Evolutionary conservation across 2,329 filamentous ascomycete genomes (phyloP).

Genomic region (Ciborinia camelliae): DNA sequence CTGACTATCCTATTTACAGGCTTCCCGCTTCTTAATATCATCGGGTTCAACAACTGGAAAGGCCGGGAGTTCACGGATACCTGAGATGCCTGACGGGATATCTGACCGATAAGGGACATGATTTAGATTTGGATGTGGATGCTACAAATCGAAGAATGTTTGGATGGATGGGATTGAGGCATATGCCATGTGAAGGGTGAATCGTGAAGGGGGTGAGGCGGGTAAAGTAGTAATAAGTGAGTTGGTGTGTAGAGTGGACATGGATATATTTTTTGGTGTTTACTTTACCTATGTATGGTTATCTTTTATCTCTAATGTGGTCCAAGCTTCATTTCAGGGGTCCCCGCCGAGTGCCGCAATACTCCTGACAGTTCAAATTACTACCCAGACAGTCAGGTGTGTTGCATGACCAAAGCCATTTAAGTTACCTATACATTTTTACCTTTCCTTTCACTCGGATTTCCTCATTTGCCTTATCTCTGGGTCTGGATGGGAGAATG

Average conservation of each 20-base stretch:
- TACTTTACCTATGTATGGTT: no score
- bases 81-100: background rate
- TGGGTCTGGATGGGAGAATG: no score
- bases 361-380: background rate
- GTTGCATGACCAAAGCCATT: background rate
- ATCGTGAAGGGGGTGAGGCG: slow-evolving; percentile 1
- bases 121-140: background rate
- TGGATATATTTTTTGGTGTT: background rate
- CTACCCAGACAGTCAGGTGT: background rate
- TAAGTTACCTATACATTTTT: no score
- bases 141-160: slow-evolving; percentile 1
- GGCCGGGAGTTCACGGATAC: slow-evolving; percentile 4
- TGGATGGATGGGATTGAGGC: background rate
- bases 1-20: background rate
- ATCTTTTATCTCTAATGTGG: slow-evolving; percentile 9
- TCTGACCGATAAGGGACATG: slow-evolving; percentile 9
- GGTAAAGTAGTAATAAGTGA: background rate
- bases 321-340: slow-evolving; percentile 9
- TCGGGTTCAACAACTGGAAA: background rate
- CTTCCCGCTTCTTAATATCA: background rate
- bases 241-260: background rate
- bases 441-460: background rate
- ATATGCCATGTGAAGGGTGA: slow-evolving; percentile 3
- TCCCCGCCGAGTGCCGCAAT: background rate
- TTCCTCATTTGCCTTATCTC: slow-evolving; percentile 5